Evolutionary conservation across 1,139 yeast species (phyloP), one percentile per base, ranked within the genome.

Genomic region (Lodderomyces elongisporus): DNA sequence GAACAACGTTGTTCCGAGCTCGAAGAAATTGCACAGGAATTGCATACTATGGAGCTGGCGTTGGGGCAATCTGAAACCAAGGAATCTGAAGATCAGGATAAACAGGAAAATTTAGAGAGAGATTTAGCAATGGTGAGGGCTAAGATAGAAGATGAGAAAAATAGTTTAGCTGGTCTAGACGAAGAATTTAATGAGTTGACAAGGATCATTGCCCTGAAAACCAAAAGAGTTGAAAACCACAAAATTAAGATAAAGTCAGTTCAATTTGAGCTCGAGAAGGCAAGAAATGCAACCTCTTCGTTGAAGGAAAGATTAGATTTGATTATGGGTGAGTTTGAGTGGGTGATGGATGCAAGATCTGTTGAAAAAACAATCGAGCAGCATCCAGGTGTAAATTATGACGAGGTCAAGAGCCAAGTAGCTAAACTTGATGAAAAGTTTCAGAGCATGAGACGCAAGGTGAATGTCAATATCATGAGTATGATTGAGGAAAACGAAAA

Each of bases 401-500:
- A 71, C 4, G 81, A 80, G 41, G 73, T 79, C 45, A 74, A 77
- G 39, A 72, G 70, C 16, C 77, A 80, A 42, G 71, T 79, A 31
- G 62, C 59, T 9, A 69, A 72, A 27, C 68, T 87, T 42, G 66
- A 72, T 28, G 85, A 76, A 20, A 72, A 79, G 40, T 79, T 79
- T 49, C 74, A 76, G 40, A 77, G 77, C n/a, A 79, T 89, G 84
- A 82, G 77, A 60, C 70, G 89, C 40, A 84, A 80, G 45, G 95
- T 91, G 20, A 89, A 89, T 50, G 74, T 85, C 9, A 84, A 88
- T 50, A 91, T 91, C 42, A 85, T 89, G 89, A 79, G 81, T 48
- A 85, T 88, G 87, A 87, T 93, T 45, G 97, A 89, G 49, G 85
- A 82, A 44, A 95, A 88, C 14, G 96, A 89, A 54, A 85, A 83